phyloP scores from a whole-genome alignment of 306 rosid genomes.

The Fagus sylvatica region DNA sequence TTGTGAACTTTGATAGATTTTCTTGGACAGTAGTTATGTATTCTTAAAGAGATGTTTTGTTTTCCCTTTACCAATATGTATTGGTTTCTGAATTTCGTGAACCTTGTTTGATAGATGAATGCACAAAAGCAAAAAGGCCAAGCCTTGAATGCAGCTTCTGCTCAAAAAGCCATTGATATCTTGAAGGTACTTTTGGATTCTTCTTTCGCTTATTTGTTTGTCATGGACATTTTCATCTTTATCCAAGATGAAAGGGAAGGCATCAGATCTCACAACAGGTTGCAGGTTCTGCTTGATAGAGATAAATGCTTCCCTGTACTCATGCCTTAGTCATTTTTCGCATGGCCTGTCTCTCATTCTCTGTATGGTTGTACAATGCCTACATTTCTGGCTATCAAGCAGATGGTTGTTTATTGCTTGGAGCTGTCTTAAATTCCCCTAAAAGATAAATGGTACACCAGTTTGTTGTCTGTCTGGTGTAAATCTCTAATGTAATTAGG shows the following conservation, averaged over 20 bases:
- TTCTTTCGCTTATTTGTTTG: constrained; percentile 17
- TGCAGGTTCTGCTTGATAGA: neutral
- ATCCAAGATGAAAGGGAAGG: neutral
- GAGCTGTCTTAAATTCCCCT: neutral
- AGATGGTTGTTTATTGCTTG: neutral
- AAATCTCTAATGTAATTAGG: constrained; percentile 15
- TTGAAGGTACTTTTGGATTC: constrained; percentile 72
- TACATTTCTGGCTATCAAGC: neutral
- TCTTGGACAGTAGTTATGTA: neutral
- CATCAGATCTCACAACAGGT: neutral
- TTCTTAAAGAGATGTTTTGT: neutral
- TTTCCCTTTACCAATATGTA: too few relatives aligned
- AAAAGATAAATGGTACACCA: neutral
- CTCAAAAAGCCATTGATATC: constrained; percentile 89
- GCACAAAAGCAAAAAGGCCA: constrained; percentile 99
- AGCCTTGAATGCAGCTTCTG: constrained; percentile 74
- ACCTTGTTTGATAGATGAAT: constrained; percentile 54
- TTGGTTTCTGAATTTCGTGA: neutral
- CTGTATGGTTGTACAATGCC: neutral
- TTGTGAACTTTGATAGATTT: neutral
- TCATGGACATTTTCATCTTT: neutral
- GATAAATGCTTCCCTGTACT: neutral
- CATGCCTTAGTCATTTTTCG: neutral
- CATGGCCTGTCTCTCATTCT: neutral
- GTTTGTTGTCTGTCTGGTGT: neutral